Base-by-base conservation (phyloP, 1,139 yeast genomes). In the Suhomyces bribrorum region DNA sequence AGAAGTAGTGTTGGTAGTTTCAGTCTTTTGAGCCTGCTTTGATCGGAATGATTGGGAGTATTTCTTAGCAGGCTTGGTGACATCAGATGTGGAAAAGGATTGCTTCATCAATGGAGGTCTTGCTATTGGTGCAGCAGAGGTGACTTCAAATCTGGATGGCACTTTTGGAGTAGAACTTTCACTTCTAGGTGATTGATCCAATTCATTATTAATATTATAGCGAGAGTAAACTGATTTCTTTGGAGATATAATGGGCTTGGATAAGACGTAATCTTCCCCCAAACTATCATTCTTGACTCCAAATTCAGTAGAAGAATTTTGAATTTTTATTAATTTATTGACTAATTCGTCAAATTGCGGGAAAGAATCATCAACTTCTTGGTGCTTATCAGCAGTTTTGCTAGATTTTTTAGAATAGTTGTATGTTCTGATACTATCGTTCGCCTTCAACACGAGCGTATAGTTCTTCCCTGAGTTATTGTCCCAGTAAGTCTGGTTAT, bases 271-370 rank as follows among this genome's bases (percentile, higher is more conserved):
- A 17, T 38, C 38, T 6, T 38, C 38, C 14, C 29, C 36, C n/a
- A 32, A 20, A 20, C 28, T 14, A 3, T 35, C 39, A 12, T 34
- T 26, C 24, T 36, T 45, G 13, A 42, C 40, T 14, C 41, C 46
- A 5, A 38, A 25, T 8, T 41, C 47, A 15, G 41, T 28, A 8
- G 40, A 32, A 11, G 37, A 26, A 12, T 46, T 40, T 30, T 53
- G 49, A 31, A 42, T 41, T 14, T 31, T 40, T 36, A 46, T 41
- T 34, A 43, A 44, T 42, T 48, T 52, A 48, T 47, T 47, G 12
- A 56, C 52, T 41, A 62, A 55, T 36, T 59, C 64, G 36, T 59
- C 64, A 41, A 54, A 61, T 40, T 59, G 62, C 5, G 58, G 53
- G 38, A 47, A 48, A 14, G 38, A 32, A 20, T 41, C 47, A 13